A percentile compares a stretch with the other conserved stretches of the same genome.
phyloP scores from a whole-genome alignment of 306 rosid genomes.

The Astragalus glycyphyllos region DNA sequence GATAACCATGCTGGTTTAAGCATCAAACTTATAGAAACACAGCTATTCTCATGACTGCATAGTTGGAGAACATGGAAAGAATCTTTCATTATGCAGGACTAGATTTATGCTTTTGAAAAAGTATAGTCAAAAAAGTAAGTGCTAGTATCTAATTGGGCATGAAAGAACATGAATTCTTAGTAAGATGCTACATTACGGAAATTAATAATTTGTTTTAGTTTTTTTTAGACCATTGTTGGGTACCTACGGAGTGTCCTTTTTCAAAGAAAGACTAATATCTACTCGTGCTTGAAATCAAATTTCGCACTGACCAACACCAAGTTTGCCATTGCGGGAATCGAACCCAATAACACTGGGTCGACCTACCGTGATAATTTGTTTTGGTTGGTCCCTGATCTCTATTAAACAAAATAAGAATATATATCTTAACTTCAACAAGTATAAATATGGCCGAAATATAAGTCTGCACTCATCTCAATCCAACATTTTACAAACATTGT shows the following conservation, averaged over 20 bases:
- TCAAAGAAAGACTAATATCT: no score
- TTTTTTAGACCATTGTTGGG: no score
- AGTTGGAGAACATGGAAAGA: background rate
- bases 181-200: background rate
- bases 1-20: background rate
- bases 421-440: constrained; percentile 36
- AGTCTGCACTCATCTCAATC: constrained; percentile 35
- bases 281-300: no score
- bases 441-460: constrained; percentile 54
- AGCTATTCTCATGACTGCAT: background rate
- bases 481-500: constrained; percentile 32
- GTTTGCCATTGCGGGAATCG: no score
- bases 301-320: no score
- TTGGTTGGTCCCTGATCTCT: background rate
- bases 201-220: background rate
- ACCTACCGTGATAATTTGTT: no score
- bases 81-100: background rate
- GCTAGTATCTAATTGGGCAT: constrained; percentile 46
- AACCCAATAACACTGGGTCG: no score
- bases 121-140: constrained; percentile 23
- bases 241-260: no score
- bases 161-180: constrained; percentile 36
- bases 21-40: constrained; percentile 34
- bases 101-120: background rate
- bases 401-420: constrained; percentile 26